Conservation (phyloP, 345 rosid genomes). For the Salix viminalis region DNA sequence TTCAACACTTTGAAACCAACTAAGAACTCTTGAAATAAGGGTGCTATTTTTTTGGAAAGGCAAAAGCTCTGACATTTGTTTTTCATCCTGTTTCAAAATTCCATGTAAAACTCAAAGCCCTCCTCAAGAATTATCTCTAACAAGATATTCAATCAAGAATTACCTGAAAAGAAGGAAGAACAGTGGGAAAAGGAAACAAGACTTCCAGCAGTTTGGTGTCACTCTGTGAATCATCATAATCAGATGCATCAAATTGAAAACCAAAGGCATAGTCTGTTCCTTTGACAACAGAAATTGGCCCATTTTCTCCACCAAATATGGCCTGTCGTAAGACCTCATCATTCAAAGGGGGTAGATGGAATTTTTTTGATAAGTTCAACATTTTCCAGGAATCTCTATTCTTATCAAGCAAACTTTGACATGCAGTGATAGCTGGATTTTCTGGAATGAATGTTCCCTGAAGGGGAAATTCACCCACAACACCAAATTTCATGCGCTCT, state of each 20-base stretch:
- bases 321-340: slow-evolving; percentile 64
- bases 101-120: slow-evolving; percentile 10
- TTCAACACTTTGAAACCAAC: slow-evolving; percentile 63
- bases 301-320: slow-evolving; percentile 44
- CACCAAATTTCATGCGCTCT: slow-evolving; percentile 16
- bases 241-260: slow-evolving; percentile 62
- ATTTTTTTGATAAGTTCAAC: slow-evolving; percentile 57
- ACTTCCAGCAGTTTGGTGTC: slow-evolving; percentile 55
- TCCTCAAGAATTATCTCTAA: slow-evolving; percentile 4
- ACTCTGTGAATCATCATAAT: slow-evolving; percentile 52
- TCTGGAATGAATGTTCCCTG: slow-evolving; percentile 63
- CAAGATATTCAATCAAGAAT: slow-evolving; percentile 7
- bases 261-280: slow-evolving; percentile 77
- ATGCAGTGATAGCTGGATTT: slow-evolving; percentile 65
- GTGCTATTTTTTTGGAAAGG: slow-evolving; percentile 92
- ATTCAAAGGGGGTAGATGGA: slow-evolving; percentile 66
- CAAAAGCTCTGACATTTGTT: slow-evolving; percentile 58
- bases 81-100: slow-evolving; percentile 51
- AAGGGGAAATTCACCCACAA: slow-evolving; percentile 23
- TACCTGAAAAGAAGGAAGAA: slow-evolving; percentile 90
- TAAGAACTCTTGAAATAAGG: slow-evolving; percentile 69
- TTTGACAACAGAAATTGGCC: slow-evolving; percentile 26
- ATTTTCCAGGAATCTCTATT: slow-evolving; percentile 44
- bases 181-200: slow-evolving; percentile 87
- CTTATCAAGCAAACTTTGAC: slow-evolving; percentile 49